Percentiles rank a stretch among this genome's conserved stretches.
Conservation (phyloP, 352 stramenopile genomes). For the Aphanomyces cochlioides region DNA sequence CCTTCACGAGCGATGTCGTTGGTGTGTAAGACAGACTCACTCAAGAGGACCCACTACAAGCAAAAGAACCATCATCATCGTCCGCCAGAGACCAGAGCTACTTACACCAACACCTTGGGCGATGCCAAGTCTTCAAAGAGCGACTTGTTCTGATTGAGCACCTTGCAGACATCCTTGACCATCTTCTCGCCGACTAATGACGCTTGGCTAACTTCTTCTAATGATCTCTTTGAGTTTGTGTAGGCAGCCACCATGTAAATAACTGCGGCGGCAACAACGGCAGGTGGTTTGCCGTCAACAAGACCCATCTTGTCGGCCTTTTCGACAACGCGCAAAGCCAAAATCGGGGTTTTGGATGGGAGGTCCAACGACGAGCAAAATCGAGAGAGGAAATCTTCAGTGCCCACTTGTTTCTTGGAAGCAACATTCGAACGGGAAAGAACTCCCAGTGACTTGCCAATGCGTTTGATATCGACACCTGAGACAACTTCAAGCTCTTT, state of each 20-base stretch:
- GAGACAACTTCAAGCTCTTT: constrained; percentile 78
- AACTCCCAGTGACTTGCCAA: constrained; percentile 64
- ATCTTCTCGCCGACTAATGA: constrained; percentile 80
- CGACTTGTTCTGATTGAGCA: constrained; percentile 74
- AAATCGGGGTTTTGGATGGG: constrained; percentile 71
- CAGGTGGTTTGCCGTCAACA: constrained; percentile 63
- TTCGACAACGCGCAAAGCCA: constrained; percentile 71
- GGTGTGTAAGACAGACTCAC: no score
- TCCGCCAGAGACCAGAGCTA: not conserved
- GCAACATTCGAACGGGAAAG: not conserved
- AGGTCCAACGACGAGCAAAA: constrained; percentile 72
- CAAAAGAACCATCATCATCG: no score
- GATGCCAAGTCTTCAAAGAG: constrained; percentile 5
- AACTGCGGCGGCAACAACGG: constrained; percentile 66
- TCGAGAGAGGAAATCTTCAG: constrained; percentile 69
- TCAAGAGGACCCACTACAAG: no score
- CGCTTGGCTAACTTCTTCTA: constrained; percentile 78
- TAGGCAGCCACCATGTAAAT: constrained; percentile 82
- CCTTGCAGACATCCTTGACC: constrained; percentile 82
- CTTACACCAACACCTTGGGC: constrained; percentile 15
- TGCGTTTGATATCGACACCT: constrained; percentile 64
- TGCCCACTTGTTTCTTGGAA: constrained; percentile 61
- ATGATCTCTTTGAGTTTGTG: constrained; percentile 71
- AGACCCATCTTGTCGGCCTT: constrained; percentile 63
- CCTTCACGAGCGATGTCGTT: no score